phyloP scores from a whole-genome alignment of 2,329 filamentous ascomycete genomes.

The Colletotrichum sp. region DNA sequence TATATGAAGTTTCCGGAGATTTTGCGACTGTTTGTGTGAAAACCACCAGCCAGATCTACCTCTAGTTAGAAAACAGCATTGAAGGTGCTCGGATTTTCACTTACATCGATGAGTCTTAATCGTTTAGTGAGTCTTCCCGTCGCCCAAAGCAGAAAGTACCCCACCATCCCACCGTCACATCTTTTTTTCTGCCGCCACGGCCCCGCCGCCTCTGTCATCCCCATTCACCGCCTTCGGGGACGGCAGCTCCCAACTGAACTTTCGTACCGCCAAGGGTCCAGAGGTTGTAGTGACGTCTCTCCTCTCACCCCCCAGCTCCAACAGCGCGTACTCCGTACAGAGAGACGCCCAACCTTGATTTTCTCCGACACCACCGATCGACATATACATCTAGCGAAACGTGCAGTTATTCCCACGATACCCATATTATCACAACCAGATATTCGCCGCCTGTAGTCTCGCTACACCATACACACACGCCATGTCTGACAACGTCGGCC shows the following conservation, averaged over 20 bases:
- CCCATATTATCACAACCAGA: not conserved
- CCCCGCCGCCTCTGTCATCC: not conserved
- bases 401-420: not conserved
- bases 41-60: not conserved
- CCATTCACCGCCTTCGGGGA: constrained; percentile 9
- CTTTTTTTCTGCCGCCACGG: constrained; percentile 15
- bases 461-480: not conserved
- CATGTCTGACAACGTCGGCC: constrained; percentile 99
- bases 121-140: constrained; percentile 10
- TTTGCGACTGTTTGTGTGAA: not conserved
- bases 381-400: not conserved
- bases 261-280: constrained; percentile 14
- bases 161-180: constrained; percentile 10
- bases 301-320: not conserved
- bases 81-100: not conserved
- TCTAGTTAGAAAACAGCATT: not conserved
- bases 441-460: not conserved
- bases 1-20: not conserved
- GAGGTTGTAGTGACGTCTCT: constrained; percentile 13
- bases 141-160: constrained; percentile 16
- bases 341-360: not conserved
- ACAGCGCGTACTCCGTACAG: not conserved
- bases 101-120: constrained; percentile 20
- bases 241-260: not conserved
- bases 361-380: not conserved